These are phyloP conservation scores for Vigna reflexopilosa DNA, from an alignment of 306 rosid genomes.

Conservation along the genomic window DNA sequence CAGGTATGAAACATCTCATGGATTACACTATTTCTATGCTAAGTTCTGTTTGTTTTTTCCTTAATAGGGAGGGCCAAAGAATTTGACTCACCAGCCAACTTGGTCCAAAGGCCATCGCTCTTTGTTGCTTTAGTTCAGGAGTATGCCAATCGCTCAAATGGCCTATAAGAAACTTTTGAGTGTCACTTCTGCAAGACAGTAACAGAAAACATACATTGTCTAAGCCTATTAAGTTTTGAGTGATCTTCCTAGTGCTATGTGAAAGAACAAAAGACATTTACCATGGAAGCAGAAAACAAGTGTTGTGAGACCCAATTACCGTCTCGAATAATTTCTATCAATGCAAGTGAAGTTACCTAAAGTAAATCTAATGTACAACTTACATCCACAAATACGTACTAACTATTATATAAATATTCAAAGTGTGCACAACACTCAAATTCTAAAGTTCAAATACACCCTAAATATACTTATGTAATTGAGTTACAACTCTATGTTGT, in stretches of 20 bases:
- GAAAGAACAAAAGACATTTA: not conserved
- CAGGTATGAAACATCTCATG: constrained; percentile 62
- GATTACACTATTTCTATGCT: not conserved
- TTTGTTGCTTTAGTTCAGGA: constrained; percentile 91
- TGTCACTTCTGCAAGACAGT: not conserved
- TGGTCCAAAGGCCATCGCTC: constrained; percentile 77
- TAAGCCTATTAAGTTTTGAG: constrained; percentile 3
- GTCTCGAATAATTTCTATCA: constrained; percentile 24
- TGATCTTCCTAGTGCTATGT: not conserved
- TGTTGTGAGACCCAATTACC: constrained; percentile 2
- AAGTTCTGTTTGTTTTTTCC: not conserved
- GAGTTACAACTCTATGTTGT: no score
- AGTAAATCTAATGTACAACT: not conserved
- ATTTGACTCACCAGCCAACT: constrained; percentile 76
- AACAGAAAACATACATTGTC: not conserved
- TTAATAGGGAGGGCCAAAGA: constrained; percentile 77
- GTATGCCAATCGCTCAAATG: constrained; percentile 82
- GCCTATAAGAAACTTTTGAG: constrained; percentile 49
- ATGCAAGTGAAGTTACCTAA: constrained; percentile 5
- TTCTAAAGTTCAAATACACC: no score
- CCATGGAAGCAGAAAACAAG: not conserved
- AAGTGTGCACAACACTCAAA: no score
- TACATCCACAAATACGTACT: no score
- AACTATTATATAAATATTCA: no score
- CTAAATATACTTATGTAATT: no score